A percentile compares a stretch with the other conserved stretches of the same genome.
phyloP scores from a whole-genome alignment of 352 stramenopile genomes.

The Globisporangium echinulatum region DNA sequence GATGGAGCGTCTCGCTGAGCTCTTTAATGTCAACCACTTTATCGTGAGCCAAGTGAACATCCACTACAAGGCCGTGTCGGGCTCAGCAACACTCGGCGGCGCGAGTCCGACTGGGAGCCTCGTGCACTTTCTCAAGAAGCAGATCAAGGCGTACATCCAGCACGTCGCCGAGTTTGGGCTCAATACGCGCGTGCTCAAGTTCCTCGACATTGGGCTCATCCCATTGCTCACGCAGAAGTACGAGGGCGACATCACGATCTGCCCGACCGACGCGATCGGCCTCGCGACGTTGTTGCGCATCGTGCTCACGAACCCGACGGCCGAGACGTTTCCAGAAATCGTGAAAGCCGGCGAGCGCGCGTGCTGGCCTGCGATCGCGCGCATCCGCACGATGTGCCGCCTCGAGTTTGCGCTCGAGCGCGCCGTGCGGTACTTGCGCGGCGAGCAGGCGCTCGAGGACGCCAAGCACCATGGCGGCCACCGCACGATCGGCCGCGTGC shows the following conservation, averaged over 20 bases:
- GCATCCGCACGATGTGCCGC: conserved; percentile 94
- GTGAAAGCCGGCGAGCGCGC: conserved; percentile 89
- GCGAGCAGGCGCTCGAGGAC: conserved; percentile 78
- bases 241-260: conserved; percentile 98
- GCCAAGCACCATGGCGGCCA: conserved; percentile 64
- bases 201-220: conserved; percentile 76
- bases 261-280: conserved; percentile 88
- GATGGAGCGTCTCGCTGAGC: conserved; percentile 93
- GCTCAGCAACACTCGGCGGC: conserved; percentile 36
- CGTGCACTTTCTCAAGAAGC: conserved; percentile 94
- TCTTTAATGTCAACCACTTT: conserved; percentile 99
- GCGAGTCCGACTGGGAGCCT: conserved; percentile 78
- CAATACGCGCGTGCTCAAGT: conserved; percentile 80
- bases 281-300: conserved; percentile 73
- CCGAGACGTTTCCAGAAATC: conserved; percentile 51
- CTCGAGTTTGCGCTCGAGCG: conserved; percentile 96
- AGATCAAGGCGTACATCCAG: conserved; percentile 90
- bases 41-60: conserved; percentile 95
- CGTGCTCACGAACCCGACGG: conserved; percentile 77
- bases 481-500: conserved; percentile 58
- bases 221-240: conserved; percentile 92
- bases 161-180: conserved; percentile 81
- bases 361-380: conserved; percentile 91
- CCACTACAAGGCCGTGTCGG: conserved; percentile 83
- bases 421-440: conserved; percentile 71